Conservation (phyloP, 1,284 basidiomycete species). For the Ceratobasidium sp. region DNA sequence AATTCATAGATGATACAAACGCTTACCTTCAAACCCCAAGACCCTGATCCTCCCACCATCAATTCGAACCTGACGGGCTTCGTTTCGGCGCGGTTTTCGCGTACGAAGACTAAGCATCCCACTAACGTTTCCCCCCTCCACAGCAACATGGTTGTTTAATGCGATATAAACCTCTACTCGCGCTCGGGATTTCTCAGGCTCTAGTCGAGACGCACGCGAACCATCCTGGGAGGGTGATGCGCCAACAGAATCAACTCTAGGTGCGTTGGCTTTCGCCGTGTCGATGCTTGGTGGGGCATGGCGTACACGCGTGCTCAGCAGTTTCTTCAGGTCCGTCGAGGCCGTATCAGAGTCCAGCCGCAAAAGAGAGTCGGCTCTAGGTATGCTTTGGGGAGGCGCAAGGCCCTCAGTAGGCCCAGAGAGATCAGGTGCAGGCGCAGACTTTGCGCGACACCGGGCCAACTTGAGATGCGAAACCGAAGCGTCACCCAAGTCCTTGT, state of each 20-base stretch:
- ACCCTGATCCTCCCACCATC: conserved; percentile 86
- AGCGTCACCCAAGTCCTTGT: neutral
- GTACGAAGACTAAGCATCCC: conserved; percentile 82
- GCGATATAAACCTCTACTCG: conserved; percentile 88
- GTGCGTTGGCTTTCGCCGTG: conserved; percentile 56
- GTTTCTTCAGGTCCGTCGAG: conserved; percentile 42
- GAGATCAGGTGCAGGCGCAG: neutral
- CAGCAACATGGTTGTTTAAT: conserved; percentile 80
- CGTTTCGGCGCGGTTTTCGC: conserved; percentile 70
- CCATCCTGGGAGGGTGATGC: conserved; percentile 12
- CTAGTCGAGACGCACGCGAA: conserved; percentile 56
- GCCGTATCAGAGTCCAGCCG: conserved; percentile 26
- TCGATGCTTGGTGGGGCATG: conserved; percentile 51
- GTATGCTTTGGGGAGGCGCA: neutral
- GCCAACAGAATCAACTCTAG: neutral
- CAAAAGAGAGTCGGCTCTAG: conserved; percentile 32
- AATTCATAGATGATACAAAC: neutral
- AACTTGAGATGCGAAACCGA: conserved; percentile 12
- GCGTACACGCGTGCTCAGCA: conserved; percentile 39
- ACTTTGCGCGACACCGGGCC: conserved; percentile 15
- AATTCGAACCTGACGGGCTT: conserved; percentile 71
- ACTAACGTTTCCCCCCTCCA: conserved; percentile 84
- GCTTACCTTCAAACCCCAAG: conserved; percentile 85
- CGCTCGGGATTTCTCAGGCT: conserved; percentile 76
- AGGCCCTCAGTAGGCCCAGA: neutral